Conservation (phyloP, 2,329 filamentous ascomycete species). For the Dactylonectria estremocensis region DNA sequence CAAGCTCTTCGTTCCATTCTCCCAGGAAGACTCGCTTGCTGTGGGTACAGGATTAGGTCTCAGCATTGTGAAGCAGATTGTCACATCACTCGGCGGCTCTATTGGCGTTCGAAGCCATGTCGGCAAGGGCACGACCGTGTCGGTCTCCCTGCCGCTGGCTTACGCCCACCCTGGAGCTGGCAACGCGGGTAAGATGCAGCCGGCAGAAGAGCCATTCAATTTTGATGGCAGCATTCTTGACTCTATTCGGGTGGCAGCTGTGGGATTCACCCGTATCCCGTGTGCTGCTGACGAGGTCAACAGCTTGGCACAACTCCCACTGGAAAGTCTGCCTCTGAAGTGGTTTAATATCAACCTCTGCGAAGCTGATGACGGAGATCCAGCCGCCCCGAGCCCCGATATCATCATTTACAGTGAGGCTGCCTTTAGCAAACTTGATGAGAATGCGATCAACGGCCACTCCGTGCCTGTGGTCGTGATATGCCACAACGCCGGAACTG, state of each 20-base stretch:
- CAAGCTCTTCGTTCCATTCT: constrained; percentile 73
- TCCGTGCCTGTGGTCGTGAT: constrained; percentile 3
- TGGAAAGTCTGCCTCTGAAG: constrained; percentile 12
- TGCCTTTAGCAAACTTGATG: not conserved
- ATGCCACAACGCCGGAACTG: constrained; percentile 3
- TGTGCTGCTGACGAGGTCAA: not conserved
- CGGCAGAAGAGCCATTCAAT: not conserved
- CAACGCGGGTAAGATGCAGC: not conserved
- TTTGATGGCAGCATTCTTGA: constrained; percentile 2
- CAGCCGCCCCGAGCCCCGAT: not conserved
- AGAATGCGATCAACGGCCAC: not conserved
- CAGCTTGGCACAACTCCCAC: constrained; percentile 8
- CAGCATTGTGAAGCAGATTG: constrained; percentile 74
- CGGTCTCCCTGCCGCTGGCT: constrained; percentile 61
- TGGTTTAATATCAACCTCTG: constrained; percentile 10
- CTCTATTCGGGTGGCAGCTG: not conserved
- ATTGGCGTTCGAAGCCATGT: constrained; percentile 70
- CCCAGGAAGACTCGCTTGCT: constrained; percentile 74
- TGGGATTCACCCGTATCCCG: constrained; percentile 1
- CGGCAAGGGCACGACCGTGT: constrained; percentile 69
- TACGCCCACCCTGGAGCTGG: not conserved
- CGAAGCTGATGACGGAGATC: not conserved
- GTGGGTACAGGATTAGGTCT: constrained; percentile 75
- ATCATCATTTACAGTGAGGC: constrained; percentile 13
- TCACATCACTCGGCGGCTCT: constrained; percentile 71